Conservation (phyloP, 441 rosid species). For the Populus hybrid region DNA sequence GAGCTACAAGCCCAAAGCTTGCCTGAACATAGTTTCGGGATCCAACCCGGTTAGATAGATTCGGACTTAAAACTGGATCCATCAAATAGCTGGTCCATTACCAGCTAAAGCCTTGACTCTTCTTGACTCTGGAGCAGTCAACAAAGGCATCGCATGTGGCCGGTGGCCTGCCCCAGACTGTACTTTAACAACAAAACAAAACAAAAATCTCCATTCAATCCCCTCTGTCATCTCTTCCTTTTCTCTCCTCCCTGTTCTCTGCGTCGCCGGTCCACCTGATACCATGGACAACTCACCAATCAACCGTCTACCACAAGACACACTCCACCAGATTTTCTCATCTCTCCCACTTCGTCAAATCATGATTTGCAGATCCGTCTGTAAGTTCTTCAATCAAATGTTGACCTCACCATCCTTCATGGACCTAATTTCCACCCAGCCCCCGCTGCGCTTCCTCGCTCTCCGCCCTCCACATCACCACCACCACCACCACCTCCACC, state of each 20-base stretch:
- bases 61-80: not conserved
- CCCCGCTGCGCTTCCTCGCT: slow-evolving; percentile 57
- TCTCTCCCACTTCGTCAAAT: slow-evolving; percentile 76
- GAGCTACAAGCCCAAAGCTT: not conserved
- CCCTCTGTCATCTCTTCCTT: not conserved
- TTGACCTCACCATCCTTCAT: slow-evolving; percentile 59
- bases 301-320: slow-evolving; percentile 64
- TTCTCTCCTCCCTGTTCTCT: not conserved
- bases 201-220: not conserved
- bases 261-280: not conserved
- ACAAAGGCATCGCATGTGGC: not conserved
- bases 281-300: slow-evolving; percentile 65
- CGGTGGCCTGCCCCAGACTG: not conserved
- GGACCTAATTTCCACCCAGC: slow-evolving; percentile 46
- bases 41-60: not conserved
- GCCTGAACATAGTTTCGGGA: not conserved
- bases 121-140: not conserved
- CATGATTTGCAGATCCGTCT: slow-evolving; percentile 65
- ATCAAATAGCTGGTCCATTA: not conserved
- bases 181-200: not conserved
- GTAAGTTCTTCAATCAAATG: slow-evolving; percentile 55
- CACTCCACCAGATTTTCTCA: slow-evolving; percentile 82
- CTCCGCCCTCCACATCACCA: slow-evolving; percentile 52
- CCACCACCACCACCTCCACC: slow-evolving; percentile 14
- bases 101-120: not conserved